Evolutionary conservation across 2,329 filamentous ascomycete genomes (phyloP), one percentile per base, ranked within the genome.

Genomic region (Colletotrichum sp.): DNA sequence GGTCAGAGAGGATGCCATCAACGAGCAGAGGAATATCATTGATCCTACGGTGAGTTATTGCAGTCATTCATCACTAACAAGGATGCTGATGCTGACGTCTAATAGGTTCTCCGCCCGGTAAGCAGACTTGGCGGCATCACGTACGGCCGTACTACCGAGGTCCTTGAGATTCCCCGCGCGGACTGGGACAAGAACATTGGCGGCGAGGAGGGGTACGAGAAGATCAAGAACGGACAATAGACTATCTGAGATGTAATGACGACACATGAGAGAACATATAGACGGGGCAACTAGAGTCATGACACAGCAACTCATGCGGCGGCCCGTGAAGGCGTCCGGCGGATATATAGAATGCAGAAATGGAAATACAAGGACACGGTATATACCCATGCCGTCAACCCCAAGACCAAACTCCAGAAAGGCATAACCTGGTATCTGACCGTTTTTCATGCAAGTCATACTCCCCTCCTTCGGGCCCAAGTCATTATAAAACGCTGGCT

Each of bases 1-100:
- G 95, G 95, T 93, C 3, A 87, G 96, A 69, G 95, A 98, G 82
- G 96, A 98, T 85, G 96, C 96, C 4, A 87, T 98, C 76, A 95
- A 98, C 80, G 91, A 94, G 82, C 93, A 95, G 11, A 90, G 88
- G 81, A 95, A 92, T 78, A 80, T 95, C 57, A 88, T 98, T 73
- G 94, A 98, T 83, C 91, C 95, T 13, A 90, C 86, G 68, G 91
- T 93, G 82, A 86, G 90, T 86, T 55, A 4, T 22, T 7, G 30
- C 1, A 19, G 11, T 11, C 9, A 19, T 22, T n/a, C 44, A 61
- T 25, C 16, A 12, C 27, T 9, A 13, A 32, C 2, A 28, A 5
- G 11, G 30, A 13, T 34, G 30, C 22, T 25, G 52, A 19, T 34
- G 59, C 59, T 61, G 28, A 61, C 30, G 22, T 27, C 11, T 48